Evolutionary conservation across 768 basidiomycete species (phyloP).

Genomic region (Rhodotorula kratochvilovae): DNA sequence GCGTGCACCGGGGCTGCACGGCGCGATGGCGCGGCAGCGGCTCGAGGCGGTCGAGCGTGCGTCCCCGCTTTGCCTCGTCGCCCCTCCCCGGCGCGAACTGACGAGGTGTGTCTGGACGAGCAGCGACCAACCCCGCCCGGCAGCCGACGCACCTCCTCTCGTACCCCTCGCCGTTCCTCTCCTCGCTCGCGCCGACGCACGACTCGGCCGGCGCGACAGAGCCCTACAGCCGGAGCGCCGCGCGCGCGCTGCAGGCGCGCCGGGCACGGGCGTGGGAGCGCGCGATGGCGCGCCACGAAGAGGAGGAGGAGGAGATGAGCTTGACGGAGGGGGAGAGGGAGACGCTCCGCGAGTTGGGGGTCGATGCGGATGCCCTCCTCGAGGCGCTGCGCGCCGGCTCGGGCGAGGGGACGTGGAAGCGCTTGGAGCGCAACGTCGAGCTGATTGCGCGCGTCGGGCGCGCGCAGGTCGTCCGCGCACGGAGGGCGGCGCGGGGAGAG

Average conservation of each 20-base stretch:
- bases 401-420: background rate
- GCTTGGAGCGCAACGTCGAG: background rate
- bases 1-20: background rate
- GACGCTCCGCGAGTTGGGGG: background rate
- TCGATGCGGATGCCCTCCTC: background rate
- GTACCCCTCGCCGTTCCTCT: conserved; percentile 2
- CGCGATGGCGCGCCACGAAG: background rate
- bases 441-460: conserved; percentile 3
- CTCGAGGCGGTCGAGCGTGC: background rate
- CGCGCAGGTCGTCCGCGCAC: conserved; percentile 1
- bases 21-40: background rate
- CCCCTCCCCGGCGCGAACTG: background rate
- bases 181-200: background rate
- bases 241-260: background rate
- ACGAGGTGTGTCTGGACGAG: no score
- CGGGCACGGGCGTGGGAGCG: background rate
- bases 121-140: background rate
- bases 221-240: background rate
- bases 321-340: background rate
- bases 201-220: conserved; percentile 3
- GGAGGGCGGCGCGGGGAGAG: background rate
- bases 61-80: background rate
- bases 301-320: background rate
- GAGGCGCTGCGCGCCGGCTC: background rate
- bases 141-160: background rate